A percentile compares a stretch with the other conserved stretches of the same genome.
phyloP scores from a whole-genome alignment of 2,329 filamentous ascomycete genomes.

The Pseudogymnoascus sp. region DNA sequence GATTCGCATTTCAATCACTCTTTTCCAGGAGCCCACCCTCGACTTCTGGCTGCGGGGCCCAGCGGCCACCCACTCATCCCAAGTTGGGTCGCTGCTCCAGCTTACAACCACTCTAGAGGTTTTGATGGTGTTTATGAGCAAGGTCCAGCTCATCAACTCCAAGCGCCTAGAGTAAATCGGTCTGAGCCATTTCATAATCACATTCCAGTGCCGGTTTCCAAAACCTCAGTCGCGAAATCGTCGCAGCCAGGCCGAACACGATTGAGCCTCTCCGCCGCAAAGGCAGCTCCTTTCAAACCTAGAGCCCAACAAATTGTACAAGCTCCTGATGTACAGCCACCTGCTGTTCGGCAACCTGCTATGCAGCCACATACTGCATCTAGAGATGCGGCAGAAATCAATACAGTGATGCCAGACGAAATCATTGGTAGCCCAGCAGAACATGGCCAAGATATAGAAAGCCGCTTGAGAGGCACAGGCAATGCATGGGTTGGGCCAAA shows the following conservation, averaged over 20 bases:
- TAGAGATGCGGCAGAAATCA: background rate
- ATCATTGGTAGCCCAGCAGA: background rate
- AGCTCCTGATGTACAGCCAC: background rate
- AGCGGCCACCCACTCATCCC: background rate
- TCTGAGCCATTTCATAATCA: slow-evolving; percentile 10
- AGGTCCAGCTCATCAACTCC: background rate
- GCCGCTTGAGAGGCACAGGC: background rate
- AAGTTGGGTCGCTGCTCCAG: background rate
- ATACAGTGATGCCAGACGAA: background rate
- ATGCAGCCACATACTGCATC: background rate
- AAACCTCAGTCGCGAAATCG: background rate
- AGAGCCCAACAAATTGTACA: background rate
- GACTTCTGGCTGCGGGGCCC: background rate
- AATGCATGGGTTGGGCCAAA: background rate
- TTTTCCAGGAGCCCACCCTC: background rate
- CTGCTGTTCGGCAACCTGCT: background rate
- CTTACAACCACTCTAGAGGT: background rate
- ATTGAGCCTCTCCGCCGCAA: slow-evolving; percentile 27
- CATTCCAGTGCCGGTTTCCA: background rate
- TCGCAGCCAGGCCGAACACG: slow-evolving; percentile 18
- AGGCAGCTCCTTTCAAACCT: slow-evolving; percentile 30
- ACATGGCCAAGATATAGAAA: background rate
- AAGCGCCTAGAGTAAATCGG: background rate
- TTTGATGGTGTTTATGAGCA: slow-evolving; percentile 7
- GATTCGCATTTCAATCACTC: background rate